These are phyloP conservation scores for Pichia sp. DNA, from an alignment of 1,139 yeast genomes.

Conservation along the genomic window DNA sequence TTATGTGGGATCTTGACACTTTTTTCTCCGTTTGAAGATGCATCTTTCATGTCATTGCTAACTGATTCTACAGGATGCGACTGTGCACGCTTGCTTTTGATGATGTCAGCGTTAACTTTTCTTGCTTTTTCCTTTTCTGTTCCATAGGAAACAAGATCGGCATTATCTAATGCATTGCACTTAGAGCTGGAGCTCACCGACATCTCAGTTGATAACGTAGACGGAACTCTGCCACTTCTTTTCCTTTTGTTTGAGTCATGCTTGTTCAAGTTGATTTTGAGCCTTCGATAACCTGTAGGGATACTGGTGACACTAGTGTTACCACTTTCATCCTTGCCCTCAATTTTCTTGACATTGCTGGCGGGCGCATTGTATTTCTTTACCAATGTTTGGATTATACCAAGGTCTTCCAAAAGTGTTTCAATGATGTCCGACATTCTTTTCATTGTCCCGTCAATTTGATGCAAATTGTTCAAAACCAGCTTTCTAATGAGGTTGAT, in stretches of 20 bases:
- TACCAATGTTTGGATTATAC: slow-evolving; percentile 34
- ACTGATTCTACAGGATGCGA: background rate
- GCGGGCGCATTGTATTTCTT: slow-evolving; percentile 29
- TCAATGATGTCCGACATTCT: slow-evolving; percentile 38
- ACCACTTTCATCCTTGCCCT: slow-evolving; percentile 27
- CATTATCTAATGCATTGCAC: background rate
- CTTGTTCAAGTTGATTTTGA: slow-evolving; percentile 17
- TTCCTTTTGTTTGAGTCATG: slow-evolving; percentile 9
- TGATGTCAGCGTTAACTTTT: background rate
- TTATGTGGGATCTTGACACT: background rate
- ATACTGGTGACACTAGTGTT: slow-evolving; percentile 30
- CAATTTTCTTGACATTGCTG: slow-evolving; percentile 29
- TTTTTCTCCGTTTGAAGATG: background rate
- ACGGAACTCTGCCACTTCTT: background rate
- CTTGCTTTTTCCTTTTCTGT: background rate
- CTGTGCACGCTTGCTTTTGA: slow-evolving; percentile 4
- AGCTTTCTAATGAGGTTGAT: slow-evolving; percentile 36
- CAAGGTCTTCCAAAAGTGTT: slow-evolving; percentile 37
- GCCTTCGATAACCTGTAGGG: slow-evolving; percentile 27
- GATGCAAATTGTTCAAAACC: slow-evolving; percentile 31
- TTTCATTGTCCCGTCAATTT: slow-evolving; percentile 37
- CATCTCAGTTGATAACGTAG: slow-evolving; percentile 1
- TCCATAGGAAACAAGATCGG: background rate
- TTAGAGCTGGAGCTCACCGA: background rate
- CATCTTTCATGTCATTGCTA: background rate